Base-by-base conservation (phyloP, 2,329 filamentous ascomycete species). In the Ascochyta lentis region DNA sequence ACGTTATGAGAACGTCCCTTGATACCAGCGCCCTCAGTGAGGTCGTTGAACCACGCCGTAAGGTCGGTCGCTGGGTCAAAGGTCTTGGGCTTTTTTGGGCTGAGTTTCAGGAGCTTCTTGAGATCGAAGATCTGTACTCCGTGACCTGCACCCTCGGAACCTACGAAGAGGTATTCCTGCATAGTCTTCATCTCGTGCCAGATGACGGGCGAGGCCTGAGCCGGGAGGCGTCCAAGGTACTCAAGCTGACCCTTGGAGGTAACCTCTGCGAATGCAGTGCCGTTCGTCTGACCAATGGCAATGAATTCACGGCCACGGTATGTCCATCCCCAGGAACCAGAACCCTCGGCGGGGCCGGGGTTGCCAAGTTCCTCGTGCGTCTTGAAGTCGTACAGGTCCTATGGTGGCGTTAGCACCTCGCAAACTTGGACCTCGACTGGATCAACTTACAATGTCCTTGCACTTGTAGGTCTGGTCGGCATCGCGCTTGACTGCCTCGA, bases 71-170 rank as follows among this genome's bases (percentile, higher is more conserved):
- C 48, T 10, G 66, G 70, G 45, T 63, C 60, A 43, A 76, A 76
- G 19, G 56, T 64, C 38, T 68, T 65, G 1, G 73, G 71, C 41
- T 58, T 68, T 61, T 71, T 72, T 2, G 71, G 66, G 38, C 67
- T 64, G 24, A 76, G 59, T 31, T 69, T 68, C 24, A 76, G 64
- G 16, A 76, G 61, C 63, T 81, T 74, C 59, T 69, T 67, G 79
- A 87, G 76, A 70, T 88, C 85, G 63, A 88, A 88, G 70, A 87
- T 78, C 69, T 87, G 85, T 34, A 88, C 77, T 39, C 81, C 80
- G 71, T 87, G 84, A 60, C 76, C 68, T 41, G 39, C 50, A 38
- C 70, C 72, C 54, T 75, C 72, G 23, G 67, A 71, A n/a, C 78
- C 78, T 27, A 80, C 75, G 35, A 79, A 60, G 33, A 78, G 69